Evolutionary conservation across 768 basidiomycete genomes (phyloP), one percentile per base, ranked within the genome.

Genomic region (Lentinula detonsa): DNA sequence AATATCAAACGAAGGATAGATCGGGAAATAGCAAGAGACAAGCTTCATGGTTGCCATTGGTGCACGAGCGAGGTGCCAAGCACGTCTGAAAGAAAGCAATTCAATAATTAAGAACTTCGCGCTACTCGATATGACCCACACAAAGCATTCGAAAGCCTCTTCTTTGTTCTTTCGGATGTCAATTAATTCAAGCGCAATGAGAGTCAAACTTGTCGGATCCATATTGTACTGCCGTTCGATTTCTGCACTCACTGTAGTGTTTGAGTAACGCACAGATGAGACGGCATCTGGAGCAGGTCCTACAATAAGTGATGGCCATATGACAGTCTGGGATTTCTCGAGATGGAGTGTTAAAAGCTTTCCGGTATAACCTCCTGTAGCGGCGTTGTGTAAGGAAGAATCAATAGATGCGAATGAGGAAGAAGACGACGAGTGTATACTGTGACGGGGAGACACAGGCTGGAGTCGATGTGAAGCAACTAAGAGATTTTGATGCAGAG

Each of bases 391-490:
- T 57, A 85, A 83, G 37, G 88, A 69, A 5, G 89, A 91, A 64
- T 91, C 90, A 57, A 93, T 74, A 3, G 90, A 91, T 15, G 90
- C 90, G 69, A 84, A 85, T 0, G 89, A 91, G n/a, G 90, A 90
- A 15, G 57, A 51, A n/a, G 90, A 90, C 9, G 35, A 33, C 2
- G 83, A 75, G 71, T 84, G 67, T 15, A 50, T 46, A 23, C 39
- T 52, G 64, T 77, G 78, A 23, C 82, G 83, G 4, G 87, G 85
- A 9, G 85, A 86, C 33, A 76, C 78, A 33, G 81, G 81, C 46
- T 85, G 82, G 1, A 85, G 87, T 57, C 72, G 72, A 31, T 75
- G 67, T 52, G 70, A 70, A 18, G 72, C 73, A 16, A 66, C 55
- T 57, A 69, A 71, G 55, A 42, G 40, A 10, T 74, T 69, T 33